phyloP scores from a whole-genome alignment of 257 asterid genomes.

The Ocimum tenuiflorum region DNA sequence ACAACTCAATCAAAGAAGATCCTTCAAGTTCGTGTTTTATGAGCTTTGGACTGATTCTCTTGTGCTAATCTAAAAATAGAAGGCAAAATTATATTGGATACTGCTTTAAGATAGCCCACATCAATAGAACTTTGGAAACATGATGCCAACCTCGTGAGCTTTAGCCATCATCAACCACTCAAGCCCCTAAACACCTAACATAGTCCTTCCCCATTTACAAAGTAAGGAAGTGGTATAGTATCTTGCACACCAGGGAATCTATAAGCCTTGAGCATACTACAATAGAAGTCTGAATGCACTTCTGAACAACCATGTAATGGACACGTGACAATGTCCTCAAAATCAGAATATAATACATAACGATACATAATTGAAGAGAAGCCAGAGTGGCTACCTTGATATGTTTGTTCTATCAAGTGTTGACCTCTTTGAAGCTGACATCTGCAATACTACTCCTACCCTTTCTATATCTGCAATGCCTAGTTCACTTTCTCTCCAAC shows the following conservation, averaged over 20 bases:
- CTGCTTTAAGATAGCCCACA: background rate
- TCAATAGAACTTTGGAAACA: background rate
- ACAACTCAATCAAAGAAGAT: background rate
- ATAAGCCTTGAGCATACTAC: slow-evolving; percentile 11
- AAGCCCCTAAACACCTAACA: background rate
- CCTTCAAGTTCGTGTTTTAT: slow-evolving; percentile 1
- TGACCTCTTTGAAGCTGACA: slow-evolving; percentile 28
- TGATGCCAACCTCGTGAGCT: background rate
- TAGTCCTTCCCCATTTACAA: background rate
- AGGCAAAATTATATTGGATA: background rate
- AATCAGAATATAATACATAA: background rate
- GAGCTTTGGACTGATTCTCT: background rate
- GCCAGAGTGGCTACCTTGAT: slow-evolving; percentile 24
- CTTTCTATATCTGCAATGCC: slow-evolving; percentile 16
- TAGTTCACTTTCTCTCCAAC: slow-evolving; percentile 22
- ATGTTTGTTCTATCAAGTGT: slow-evolving; percentile 20
- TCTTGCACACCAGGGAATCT: slow-evolving; percentile 1
- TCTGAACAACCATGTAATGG: slow-evolving; percentile 9
- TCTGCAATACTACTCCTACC: slow-evolving; percentile 23
- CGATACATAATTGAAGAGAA: background rate
- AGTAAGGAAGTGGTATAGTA: background rate
- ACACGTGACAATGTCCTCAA: background rate
- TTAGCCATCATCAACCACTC: slow-evolving; percentile 7
- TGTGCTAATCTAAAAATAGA: slow-evolving; percentile 1
- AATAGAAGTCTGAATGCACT: background rate